These are phyloP conservation scores for Eimeria tenella DNA, from an alignment of 169 alveolate genomes.

Conservation along the genomic window DNA sequence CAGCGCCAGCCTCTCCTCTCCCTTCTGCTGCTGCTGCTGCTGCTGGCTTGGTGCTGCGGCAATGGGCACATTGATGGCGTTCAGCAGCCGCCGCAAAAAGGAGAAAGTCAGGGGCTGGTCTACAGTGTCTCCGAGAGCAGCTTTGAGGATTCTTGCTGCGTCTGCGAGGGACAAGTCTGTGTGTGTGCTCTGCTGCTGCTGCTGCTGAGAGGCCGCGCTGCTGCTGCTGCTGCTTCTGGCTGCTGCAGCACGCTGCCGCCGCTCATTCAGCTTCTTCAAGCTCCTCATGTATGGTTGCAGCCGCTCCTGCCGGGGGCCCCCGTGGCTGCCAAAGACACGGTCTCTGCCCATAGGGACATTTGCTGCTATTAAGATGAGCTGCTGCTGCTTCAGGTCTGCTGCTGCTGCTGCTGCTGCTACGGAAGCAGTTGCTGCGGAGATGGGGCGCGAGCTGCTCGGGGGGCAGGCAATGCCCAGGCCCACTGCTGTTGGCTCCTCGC, in stretches of 20 bases:
- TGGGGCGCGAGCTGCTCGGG: not conserved
- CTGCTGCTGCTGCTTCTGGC: not conserved
- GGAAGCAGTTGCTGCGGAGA: not conserved
- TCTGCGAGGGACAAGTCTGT: not conserved
- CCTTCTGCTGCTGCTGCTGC: slow-evolving; percentile 42
- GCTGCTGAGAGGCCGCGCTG: not conserved
- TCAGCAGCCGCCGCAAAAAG: slow-evolving; percentile 4
- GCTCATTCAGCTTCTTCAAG: not conserved
- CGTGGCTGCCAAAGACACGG: not conserved
- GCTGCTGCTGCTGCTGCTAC: slow-evolving; percentile 51
- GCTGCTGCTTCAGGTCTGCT: not conserved
- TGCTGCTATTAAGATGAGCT: slow-evolving; percentile 14
- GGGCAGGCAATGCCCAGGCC: not conserved
- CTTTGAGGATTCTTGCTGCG: not conserved
- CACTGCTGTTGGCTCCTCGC: not conserved
- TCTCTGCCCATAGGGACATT: not conserved
- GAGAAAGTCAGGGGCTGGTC: slow-evolving; percentile 1
- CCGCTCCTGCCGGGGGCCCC: not conserved
- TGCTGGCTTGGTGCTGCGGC: not conserved
- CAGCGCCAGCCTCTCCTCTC: slow-evolving; percentile 21
- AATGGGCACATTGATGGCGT: not conserved
- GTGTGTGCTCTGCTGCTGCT: not conserved
- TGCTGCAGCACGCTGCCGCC: not conserved
- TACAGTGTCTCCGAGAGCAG: not conserved
- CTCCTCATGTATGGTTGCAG: not conserved